phyloP scores from a whole-genome alignment of 164 flowering plant species.

The Stephania yunnanensis region DNA sequence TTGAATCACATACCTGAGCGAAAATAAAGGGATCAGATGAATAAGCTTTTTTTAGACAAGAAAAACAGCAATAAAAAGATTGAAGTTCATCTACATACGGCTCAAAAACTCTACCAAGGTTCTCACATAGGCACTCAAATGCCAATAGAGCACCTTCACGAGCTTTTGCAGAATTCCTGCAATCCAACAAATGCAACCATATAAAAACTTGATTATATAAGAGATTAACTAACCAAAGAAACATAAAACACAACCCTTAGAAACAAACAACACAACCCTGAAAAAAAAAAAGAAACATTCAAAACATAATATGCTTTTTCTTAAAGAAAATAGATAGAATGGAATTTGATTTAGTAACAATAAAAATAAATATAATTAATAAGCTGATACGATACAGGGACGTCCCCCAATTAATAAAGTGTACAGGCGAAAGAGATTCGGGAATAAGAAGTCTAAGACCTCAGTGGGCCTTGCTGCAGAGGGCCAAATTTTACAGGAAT shows the following conservation, averaged over 20 bases:
- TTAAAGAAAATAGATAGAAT: background rate
- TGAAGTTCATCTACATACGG: constrained; percentile 53
- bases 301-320: background rate
- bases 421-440: too few relatives aligned
- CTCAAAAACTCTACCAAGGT: constrained; percentile 89
- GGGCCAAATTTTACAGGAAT: too few relatives aligned
- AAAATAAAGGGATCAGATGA: background rate
- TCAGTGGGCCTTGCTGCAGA: too few relatives aligned
- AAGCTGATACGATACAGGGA: too few relatives aligned
- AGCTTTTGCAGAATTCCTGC: constrained; percentile 85
- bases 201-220: background rate
- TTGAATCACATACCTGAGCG: constrained; percentile 83
- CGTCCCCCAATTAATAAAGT: too few relatives aligned
- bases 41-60: background rate
- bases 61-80: background rate
- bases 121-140: constrained; percentile 97
- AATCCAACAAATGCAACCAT: constrained; percentile 1
- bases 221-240: background rate
- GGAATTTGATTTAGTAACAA: background rate
- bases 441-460: too few relatives aligned
- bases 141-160: constrained; percentile 95
- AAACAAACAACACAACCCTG: background rate
- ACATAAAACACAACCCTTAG: background rate
- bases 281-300: background rate
- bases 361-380: too few relatives aligned